These are phyloP conservation scores for Whalleya microplaca DNA, from an alignment of 2,329 filamentous ascomycete species.

Conservation along the genomic window DNA sequence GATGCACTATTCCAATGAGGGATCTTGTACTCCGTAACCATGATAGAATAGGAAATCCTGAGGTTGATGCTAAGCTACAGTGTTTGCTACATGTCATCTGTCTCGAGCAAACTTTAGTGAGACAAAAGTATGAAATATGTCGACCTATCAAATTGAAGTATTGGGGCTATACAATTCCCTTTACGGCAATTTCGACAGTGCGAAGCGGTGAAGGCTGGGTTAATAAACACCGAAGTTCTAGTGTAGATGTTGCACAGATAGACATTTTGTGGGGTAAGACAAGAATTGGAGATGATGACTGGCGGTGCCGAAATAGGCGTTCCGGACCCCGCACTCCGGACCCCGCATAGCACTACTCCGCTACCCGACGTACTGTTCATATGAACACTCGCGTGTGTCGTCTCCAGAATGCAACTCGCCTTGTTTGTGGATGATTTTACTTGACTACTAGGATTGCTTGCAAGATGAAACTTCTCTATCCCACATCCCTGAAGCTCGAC, in stretches of 20 bases:
- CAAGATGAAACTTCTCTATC: slow-evolving; percentile 68
- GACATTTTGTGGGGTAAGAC: too few species aligned
- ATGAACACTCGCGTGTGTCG: not conserved
- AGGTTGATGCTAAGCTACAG: not conserved
- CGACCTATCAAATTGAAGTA: not conserved
- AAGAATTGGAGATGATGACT: too few species aligned
- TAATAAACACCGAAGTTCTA: too few species aligned
- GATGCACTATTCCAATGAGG: too few species aligned
- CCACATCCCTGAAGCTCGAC: slow-evolving; percentile 64
- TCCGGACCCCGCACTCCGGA: too few species aligned
- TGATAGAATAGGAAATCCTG: too few species aligned
- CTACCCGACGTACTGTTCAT: not conserved
- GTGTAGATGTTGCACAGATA: too few species aligned
- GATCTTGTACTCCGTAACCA: too few species aligned
- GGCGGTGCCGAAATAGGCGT: too few species aligned
- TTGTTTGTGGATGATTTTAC: not conserved
- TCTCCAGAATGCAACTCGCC: not conserved
- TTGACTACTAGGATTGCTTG: not conserved
- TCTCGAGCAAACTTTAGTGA: not conserved
- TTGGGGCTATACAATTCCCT: not conserved
- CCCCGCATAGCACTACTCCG: not conserved
- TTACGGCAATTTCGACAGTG: not conserved
- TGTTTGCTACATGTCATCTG: not conserved
- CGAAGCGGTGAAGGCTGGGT: not conserved
- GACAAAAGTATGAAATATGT: not conserved